Base-by-base conservation (phyloP, 2,329 filamentous ascomycete species). In the Penicillium glabrum region DNA sequence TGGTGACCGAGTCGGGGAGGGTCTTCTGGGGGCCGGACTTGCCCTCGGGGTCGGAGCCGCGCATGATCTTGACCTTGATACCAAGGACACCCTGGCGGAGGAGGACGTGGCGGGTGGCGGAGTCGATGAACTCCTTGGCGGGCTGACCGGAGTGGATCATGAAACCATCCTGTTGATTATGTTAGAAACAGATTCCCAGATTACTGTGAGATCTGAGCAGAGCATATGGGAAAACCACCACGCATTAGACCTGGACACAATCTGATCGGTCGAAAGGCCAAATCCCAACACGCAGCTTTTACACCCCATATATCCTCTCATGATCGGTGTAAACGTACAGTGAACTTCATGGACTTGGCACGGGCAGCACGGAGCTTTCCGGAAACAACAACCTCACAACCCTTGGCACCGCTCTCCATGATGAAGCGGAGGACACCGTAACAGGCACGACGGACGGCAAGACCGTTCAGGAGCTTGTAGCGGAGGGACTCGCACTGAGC, bases 51-150 rank as follows among this genome's bases (percentile, higher is more conserved):
- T 99, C 95, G 72, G 91, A 95, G 78, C 95, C 95, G 80, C 96
- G 93, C 95, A 99, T 99, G 85, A 99, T 99, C 93, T 99, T 99
- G 82, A 99, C 95, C 89, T 99, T 99, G 86, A 99, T 99, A 84
- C 95, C 95, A 69, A 99, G 86, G 69, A 99, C 95, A 90, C 95
- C 95, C 86, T 99, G 95, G 83, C 96, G 91, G 81, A 99, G 93
- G 70, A 99, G 92, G 75, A 99, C 95, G 91, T 99, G 95, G 75
- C 95, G 95, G 76, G 95, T 98, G 72, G 96, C 96, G 75, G 83
- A 86, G 86, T 99, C 95, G 80, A 99, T 99, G 86, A 99, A 99
- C 84, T 99, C 95, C 84, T 96, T 93, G 77, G 93, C 95, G 77
- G 95, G 95, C 82, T 99, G 95, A 83, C 95, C 95, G 76, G 95